phyloP scores from a whole-genome alignment of 139 green algal species.

The Raphidocelis subcapitata region DNA sequence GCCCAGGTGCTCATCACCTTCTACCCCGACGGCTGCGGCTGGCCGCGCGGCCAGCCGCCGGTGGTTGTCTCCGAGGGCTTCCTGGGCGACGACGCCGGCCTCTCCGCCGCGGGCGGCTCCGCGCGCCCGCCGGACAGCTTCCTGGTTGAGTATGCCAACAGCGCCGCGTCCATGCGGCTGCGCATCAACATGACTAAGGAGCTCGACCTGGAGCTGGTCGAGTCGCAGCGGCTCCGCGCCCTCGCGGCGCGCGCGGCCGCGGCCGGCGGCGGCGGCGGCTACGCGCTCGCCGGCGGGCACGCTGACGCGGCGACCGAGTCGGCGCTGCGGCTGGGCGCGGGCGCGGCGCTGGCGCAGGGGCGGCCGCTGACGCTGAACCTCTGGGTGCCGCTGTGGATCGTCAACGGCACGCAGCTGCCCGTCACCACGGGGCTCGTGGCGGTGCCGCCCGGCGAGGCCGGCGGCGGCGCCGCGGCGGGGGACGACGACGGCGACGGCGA shows the following conservation, averaged over 20 bases:
- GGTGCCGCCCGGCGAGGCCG: neutral
- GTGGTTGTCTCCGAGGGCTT: slow-evolving; percentile 50
- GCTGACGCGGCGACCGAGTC: slow-evolving; percentile 1
- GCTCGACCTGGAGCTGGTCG: slow-evolving; percentile 44
- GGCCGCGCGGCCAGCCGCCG: slow-evolving; percentile 51
- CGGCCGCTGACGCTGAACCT: slow-evolving; percentile 58
- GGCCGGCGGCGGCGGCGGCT: slow-evolving; percentile 4
- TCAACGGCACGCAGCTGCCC: slow-evolving; percentile 72
- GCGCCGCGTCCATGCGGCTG: slow-evolving; percentile 28
- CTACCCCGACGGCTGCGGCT: slow-evolving; percentile 75
- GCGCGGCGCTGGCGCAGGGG: slow-evolving; percentile 51
- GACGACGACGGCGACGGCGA: neutral
- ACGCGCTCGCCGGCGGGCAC: slow-evolving; percentile 32
- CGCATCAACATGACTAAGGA: slow-evolving; percentile 53
- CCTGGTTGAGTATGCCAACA: slow-evolving; percentile 48
- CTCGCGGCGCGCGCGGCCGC: slow-evolving; percentile 2
- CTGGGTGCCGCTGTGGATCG: slow-evolving; percentile 70
- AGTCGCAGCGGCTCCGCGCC: slow-evolving; percentile 25
- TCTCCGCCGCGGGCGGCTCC: slow-evolving; percentile 11
- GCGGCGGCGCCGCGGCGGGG: neutral
- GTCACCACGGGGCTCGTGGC: slow-evolving; percentile 52
- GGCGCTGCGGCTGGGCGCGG: slow-evolving; percentile 43
- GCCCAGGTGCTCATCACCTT: slow-evolving; percentile 57
- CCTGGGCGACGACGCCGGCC: slow-evolving; percentile 30
- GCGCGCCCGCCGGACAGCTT: slow-evolving; percentile 63